Evolutionary conservation across 2,329 filamentous ascomycete species (phyloP).

Genomic region (Massarina eburnea): DNA sequence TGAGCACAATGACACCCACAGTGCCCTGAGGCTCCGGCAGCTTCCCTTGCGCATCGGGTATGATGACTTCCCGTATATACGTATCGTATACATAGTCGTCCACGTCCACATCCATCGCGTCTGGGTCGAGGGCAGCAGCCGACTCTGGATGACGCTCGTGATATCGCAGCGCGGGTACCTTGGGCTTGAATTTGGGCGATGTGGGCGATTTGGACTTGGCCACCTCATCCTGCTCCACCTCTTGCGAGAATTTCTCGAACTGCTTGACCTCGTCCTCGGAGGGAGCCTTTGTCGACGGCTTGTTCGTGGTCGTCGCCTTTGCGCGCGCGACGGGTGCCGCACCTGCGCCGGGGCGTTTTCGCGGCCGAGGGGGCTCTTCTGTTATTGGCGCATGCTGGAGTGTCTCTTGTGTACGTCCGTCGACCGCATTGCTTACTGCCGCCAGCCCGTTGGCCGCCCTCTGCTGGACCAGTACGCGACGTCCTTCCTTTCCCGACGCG

Average conservation of each 20-base stretch:
- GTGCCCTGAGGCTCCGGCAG: conserved; percentile 25
- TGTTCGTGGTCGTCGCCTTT: conserved; percentile 9
- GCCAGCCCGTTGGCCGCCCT: not conserved
- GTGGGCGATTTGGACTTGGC: conserved; percentile 11
- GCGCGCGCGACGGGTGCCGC: conserved; percentile 13
- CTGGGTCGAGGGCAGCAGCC: conserved; percentile 21
- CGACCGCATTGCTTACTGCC: too few species aligned
- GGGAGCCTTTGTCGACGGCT: conserved; percentile 5
- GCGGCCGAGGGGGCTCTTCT: conserved; percentile 12
- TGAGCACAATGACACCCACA: conserved; percentile 52
- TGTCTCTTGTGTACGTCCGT: not conserved
- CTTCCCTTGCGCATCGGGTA: conserved; percentile 38
- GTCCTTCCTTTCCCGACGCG: conserved; percentile 3
- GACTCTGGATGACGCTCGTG: conserved; percentile 37
- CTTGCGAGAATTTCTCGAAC: conserved; percentile 36
- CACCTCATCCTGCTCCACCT: conserved; percentile 30
- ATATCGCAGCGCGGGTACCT: conserved; percentile 34
- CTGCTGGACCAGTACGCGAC: conserved; percentile 8
- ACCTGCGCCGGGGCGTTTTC: conserved; percentile 33
- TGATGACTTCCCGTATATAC: conserved; percentile 54
- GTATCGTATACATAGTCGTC: conserved; percentile 64
- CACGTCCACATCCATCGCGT: conserved; percentile 41
- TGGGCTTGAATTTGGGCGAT: conserved; percentile 38
- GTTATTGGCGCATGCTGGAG: not conserved
- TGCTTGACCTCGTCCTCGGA: conserved; percentile 32